Base-by-base conservation (phyloP, 495 filamentous ascomycete genomes). In the Hypoxylon trugodes region DNA sequence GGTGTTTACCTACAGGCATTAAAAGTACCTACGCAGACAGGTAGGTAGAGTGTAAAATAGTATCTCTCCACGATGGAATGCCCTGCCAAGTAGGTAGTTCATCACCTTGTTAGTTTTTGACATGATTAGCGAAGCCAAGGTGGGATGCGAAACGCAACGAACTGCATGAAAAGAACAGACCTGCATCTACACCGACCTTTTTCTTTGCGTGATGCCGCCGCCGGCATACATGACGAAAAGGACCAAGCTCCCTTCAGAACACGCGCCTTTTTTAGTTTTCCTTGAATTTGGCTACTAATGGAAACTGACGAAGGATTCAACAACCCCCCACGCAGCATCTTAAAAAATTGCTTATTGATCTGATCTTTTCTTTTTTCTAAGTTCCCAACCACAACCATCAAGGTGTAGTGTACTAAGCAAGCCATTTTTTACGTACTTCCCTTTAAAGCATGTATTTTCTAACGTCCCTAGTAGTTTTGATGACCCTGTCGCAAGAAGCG, bases 111-210 rank as follows among this genome's bases (percentile, higher is more conserved):
- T 10, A 45, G 42, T 43, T 45, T n/a, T 50, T 62, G 50, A 56
- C 50, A 62, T 62, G 50, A 50, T 50, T 42, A 5, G 35, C n/a
- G n/a, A n/a, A n/a, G 45, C 59, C 59, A 56, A 63, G 50, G n/a
- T 16, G 13, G 30, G 25, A 62, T 46, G 16, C 19, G 49, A 53
- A 33, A 15, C 32, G 35, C 35, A 35, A 33, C 42, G n/a, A 42
- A 35, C 9, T 45, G 51, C 51, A 49, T 43, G 55, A 35, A 59
- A 24, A 16, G 32, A 15, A n/a, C n/a, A n/a, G 13, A 48, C 18
- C 12, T 43, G 32, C 24, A 35, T 45, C 38, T n/a, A 30, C 28
- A 30, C 10, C 28, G 28, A 30, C 5, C 32, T 36, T 30, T n/a
- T 43, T 41, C 36, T 30, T n/a, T 43, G 36, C 55, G 24, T 35